Percentiles rank a stretch among this genome's conserved stretches.
phyloP scores from a whole-genome alignment of 192 early-diverging fungal genomes.

The Ambispora gerdemannii region DNA sequence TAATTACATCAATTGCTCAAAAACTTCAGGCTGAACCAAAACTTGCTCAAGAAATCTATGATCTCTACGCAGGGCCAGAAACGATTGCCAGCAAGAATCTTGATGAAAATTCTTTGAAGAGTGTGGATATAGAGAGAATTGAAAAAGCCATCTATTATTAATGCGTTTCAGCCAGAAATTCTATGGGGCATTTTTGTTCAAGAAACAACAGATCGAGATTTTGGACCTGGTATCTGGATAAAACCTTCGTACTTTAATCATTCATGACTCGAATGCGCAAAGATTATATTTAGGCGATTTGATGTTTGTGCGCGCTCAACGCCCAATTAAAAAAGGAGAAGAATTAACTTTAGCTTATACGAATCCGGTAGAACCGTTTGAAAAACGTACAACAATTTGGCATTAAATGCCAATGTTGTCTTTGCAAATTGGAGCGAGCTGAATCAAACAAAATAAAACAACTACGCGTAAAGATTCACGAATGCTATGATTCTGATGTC shows the following conservation, averaged over 20 bases:
- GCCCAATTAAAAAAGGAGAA: not conserved
- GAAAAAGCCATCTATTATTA: not conserved
- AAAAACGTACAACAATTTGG: not conserved
- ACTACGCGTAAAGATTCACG: not conserved
- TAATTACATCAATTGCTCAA: not conserved
- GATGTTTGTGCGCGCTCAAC: not conserved
- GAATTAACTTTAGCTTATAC: not conserved
- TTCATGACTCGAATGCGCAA: not conserved
- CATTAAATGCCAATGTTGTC: constrained; percentile 18
- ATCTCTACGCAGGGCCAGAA: not conserved
- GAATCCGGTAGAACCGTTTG: too few relatives aligned
- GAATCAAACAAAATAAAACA: not conserved
- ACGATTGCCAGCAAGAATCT: not conserved
- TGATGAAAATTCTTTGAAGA: not conserved
- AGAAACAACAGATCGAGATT: not conserved
- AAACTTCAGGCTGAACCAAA: not conserved
- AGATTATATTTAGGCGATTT: not conserved
- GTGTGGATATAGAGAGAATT: not conserved
- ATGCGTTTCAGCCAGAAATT: not conserved
- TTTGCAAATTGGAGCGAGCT: constrained; percentile 10
- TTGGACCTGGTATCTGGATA: not conserved
- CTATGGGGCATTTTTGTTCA: too few relatives aligned
- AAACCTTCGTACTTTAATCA: constrained; percentile 17
- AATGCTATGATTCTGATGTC: not conserved
- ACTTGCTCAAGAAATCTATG: not conserved